These are phyloP conservation scores for Lithocarpus polystachyus DNA, from an alignment of 306 rosid genomes.

Conservation along the genomic window DNA sequence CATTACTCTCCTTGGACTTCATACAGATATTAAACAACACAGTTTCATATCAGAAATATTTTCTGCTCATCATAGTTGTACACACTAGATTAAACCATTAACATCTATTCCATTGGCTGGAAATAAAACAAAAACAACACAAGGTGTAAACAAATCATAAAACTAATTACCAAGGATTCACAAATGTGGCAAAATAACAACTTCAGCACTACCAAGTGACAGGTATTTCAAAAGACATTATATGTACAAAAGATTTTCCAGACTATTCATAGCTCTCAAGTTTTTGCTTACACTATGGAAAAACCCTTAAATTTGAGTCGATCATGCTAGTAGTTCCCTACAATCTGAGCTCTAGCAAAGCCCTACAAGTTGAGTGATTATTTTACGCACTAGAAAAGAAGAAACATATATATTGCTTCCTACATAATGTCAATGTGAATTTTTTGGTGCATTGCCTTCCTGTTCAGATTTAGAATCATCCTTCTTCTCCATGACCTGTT, in stretches of 20 bases:
- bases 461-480: slow-evolving; percentile 43
- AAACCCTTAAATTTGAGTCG: background rate
- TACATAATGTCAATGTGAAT: slow-evolving; percentile 28
- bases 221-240: slow-evolving; percentile 1
- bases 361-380: slow-evolving; percentile 14
- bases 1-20: background rate
- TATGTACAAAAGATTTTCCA: slow-evolving; percentile 12
- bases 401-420: background rate
- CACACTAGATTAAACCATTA: background rate
- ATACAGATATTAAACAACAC: background rate
- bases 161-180: background rate
- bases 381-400: slow-evolving; percentile 12
- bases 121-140: background rate
- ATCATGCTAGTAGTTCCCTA: background rate
- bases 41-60: background rate
- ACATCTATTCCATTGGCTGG: too few species aligned
- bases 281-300: slow-evolving; percentile 8
- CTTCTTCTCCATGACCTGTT: slow-evolving; percentile 63
- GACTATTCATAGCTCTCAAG: slow-evolving; percentile 12
- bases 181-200: background rate
- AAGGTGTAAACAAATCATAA: background rate
- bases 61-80: background rate
- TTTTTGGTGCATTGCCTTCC: slow-evolving; percentile 36
- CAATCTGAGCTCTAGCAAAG: slow-evolving; percentile 8
- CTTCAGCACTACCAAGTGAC: background rate